phyloP scores from a whole-genome alignment of 1,284 basidiomycete species.

The Malassezia sp. region DNA sequence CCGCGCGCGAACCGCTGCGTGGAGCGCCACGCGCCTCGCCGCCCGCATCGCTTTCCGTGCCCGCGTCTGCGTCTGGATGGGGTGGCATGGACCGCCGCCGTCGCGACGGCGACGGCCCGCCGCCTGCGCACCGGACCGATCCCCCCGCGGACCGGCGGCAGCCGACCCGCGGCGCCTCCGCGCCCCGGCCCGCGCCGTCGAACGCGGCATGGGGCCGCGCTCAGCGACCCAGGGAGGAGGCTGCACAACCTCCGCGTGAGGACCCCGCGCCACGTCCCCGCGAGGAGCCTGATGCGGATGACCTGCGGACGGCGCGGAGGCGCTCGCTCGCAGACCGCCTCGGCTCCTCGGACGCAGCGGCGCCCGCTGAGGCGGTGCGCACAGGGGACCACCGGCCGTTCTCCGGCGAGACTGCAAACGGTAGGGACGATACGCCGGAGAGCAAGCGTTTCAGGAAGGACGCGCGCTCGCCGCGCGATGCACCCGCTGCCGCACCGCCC shows the following conservation, averaged over 20 bases:
- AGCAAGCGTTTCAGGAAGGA: conserved; percentile 10
- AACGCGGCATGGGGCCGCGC: background rate
- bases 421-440: conserved; percentile 4
- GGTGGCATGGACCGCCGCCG: no score
- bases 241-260: background rate
- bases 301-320: conserved; percentile 10
- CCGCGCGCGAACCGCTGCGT: no score
- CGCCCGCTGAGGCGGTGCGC: background rate
- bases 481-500: no score
- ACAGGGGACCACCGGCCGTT: background rate
- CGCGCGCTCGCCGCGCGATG: background rate
- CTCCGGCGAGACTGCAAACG: background rate
- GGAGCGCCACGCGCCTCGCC: no score
- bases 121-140: no score
- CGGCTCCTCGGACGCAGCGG: background rate
- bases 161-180: no score
- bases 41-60: no score
- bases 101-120: no score
- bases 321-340: conserved; percentile 15
- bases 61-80: no score
- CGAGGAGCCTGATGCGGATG: background rate
- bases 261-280: background rate
- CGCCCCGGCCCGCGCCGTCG: no score
- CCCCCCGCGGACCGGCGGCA: no score
- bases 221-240: background rate